phyloP scores from a whole-genome alignment of 306 rosid species.

The Abrus precatorius region DNA sequence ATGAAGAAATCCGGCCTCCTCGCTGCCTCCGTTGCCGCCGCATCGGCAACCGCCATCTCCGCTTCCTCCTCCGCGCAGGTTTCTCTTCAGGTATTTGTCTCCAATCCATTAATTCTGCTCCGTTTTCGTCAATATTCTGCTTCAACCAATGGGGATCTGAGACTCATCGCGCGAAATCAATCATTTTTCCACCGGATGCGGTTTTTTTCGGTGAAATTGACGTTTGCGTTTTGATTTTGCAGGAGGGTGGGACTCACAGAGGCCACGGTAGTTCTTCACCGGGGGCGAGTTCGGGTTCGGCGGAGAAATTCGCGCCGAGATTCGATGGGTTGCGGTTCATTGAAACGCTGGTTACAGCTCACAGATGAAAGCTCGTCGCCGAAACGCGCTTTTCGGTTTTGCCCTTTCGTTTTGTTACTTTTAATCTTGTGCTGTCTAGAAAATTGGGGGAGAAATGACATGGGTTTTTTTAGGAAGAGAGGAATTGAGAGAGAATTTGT shows the following conservation, averaged over 20 bases:
- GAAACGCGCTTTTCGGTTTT: background rate
- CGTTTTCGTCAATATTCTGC: background rate
- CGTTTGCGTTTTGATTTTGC: background rate
- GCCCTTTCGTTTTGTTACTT: background rate
- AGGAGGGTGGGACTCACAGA: slow-evolving; percentile 46
- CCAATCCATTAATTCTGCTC: background rate
- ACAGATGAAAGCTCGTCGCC: slow-evolving; percentile 59
- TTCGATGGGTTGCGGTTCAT: slow-evolving; percentile 91
- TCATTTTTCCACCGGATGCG: background rate
- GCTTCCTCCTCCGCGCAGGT: slow-evolving; percentile 46
- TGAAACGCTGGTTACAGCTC: slow-evolving; percentile 93
- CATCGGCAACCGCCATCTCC: slow-evolving; percentile 54
- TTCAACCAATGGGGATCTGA: slow-evolving; percentile 36
- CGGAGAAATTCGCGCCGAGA: slow-evolving; percentile 81
- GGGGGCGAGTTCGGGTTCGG: slow-evolving; percentile 25
- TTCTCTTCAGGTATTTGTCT: slow-evolving; percentile 49
- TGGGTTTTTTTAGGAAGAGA: slow-evolving; percentile 10
- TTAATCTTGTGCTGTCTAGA: slow-evolving; percentile 19
- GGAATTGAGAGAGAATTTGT: slow-evolving; percentile 41
- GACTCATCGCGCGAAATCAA: background rate
- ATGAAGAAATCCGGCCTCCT: slow-evolving; percentile 59
- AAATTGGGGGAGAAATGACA: background rate
- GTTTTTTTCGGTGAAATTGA: background rate
- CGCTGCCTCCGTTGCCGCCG: slow-evolving; percentile 60
- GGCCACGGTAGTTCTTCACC: slow-evolving; percentile 9